Percentiles rank a stretch among this genome's conserved stretches.
These are phyloP conservation scores for Mrakia hoshinonis DNA, from an alignment of 768 basidiomycete genomes.

Conservation along the genomic window DNA sequence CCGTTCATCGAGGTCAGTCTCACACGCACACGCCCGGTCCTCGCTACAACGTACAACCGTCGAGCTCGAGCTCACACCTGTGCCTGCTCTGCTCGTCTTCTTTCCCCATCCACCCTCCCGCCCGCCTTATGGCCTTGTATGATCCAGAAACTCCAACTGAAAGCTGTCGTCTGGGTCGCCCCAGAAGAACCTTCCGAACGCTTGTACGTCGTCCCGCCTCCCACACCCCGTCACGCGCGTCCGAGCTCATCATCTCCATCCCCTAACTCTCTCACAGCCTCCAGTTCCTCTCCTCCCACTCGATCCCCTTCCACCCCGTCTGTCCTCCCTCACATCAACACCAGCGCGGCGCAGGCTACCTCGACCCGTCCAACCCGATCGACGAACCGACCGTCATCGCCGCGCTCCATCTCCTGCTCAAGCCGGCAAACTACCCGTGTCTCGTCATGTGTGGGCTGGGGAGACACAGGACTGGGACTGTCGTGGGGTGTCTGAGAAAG, in stretches of 20 bases:
- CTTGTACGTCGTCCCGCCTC: conserved; percentile 34
- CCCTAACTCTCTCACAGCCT: conserved; percentile 37
- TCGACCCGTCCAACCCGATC: conserved; percentile 33
- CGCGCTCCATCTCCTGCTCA: conserved; percentile 40
- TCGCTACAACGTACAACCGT: not conserved
- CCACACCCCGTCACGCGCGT: not conserved
- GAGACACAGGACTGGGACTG: conserved; percentile 40
- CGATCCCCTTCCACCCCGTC: conserved; percentile 31
- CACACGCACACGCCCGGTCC: too few relatives aligned
- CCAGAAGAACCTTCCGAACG: conserved; percentile 41
- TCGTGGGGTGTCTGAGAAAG: conserved; percentile 40
- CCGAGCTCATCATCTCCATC: conserved; percentile 21
- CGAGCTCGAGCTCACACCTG: not conserved
- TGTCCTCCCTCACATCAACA: conserved; percentile 38
- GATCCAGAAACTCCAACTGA: conserved; percentile 8
- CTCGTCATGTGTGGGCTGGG: conserved; percentile 42
- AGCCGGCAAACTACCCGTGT: conserved; percentile 38
- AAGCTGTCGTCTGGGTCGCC: conserved; percentile 41
- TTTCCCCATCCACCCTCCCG: not conserved
- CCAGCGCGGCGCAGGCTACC: conserved; percentile 16
- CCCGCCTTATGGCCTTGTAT: not conserved
- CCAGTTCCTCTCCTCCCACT: conserved; percentile 40
- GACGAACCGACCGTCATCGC: conserved; percentile 42
- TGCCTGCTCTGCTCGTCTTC: not conserved
- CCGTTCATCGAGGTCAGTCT: conserved; percentile 33